Conservation (phyloP, 305 asterid genomes). For the Fraxinus albicans region DNA sequence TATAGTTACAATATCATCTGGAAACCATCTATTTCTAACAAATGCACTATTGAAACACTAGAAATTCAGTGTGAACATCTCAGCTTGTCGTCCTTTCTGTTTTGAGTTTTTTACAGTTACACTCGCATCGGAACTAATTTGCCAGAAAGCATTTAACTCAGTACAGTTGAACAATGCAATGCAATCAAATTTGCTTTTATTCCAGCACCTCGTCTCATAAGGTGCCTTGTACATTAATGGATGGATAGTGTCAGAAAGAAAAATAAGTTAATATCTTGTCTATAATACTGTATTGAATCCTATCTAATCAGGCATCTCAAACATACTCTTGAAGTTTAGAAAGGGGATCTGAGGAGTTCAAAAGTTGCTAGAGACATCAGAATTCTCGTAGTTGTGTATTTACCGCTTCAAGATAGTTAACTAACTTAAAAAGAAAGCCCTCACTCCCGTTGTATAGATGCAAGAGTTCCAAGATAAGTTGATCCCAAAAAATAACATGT, state of each 20-base stretch:
- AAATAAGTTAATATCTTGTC: not conserved
- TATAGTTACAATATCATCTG: not conserved
- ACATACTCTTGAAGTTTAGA: not conserved
- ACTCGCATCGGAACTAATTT: not conserved
- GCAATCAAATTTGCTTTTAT: not conserved
- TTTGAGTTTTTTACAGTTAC: not conserved
- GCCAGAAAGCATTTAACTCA: not conserved
- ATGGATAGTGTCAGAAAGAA: not conserved
- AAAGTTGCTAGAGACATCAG: not conserved
- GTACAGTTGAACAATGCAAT: not conserved
- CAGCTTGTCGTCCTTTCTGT: not conserved
- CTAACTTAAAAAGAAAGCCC: not conserved
- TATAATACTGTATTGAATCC: not conserved
- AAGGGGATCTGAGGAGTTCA: not conserved
- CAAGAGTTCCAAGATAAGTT: not conserved
- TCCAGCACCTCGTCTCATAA: not conserved
- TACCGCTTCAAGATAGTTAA: not conserved
- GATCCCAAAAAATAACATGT: not conserved
- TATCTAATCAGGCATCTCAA: not conserved
- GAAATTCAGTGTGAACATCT: not conserved
- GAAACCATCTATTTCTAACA: not conserved
- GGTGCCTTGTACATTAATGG: not conserved
- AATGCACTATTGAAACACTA: not conserved
- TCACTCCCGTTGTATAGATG: not conserved
- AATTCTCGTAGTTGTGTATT: not conserved